A percentile compares a stretch with the other conserved stretches of the same genome.
Conservation (phyloP, 495 filamentous ascomycete species). For the Penicillium alfredii region DNA sequence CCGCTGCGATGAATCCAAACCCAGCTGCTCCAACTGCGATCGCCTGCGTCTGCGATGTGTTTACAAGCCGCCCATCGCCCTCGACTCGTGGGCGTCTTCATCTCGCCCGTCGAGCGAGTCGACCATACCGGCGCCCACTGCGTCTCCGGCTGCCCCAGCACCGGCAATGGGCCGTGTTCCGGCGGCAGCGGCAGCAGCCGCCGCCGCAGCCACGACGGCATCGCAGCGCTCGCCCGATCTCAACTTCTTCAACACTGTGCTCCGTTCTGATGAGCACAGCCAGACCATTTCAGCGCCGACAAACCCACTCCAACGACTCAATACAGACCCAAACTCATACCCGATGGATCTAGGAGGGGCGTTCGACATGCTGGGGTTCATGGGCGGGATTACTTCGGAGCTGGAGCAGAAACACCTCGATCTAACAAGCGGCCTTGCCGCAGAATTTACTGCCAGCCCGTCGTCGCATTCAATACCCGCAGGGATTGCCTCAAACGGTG, state of each 20-base stretch:
- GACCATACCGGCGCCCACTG: constrained; percentile 6
- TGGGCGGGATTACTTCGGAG: constrained; percentile 36
- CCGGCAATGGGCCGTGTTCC: constrained; percentile 8
- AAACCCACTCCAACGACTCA: constrained; percentile 7
- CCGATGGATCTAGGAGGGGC: constrained; percentile 14
- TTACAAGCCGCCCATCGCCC: constrained; percentile 24
- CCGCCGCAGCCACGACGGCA: constrained; percentile 1
- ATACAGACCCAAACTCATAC: constrained; percentile 12
- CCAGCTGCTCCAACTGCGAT: constrained; percentile 35
- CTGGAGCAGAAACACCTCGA: constrained; percentile 37
- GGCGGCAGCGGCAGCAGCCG: constrained; percentile 9
- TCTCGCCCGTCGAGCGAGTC: constrained; percentile 7
- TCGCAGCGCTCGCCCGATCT: constrained; percentile 18
- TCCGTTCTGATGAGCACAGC: constrained; percentile 24
- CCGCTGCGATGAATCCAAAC: constrained; percentile 39
- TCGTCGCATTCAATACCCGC: constrained; percentile 11
- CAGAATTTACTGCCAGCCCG: constrained; percentile 9
- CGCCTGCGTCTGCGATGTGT: constrained; percentile 32
- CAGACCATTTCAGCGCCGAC: constrained; percentile 12
- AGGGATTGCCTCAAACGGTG: background rate
- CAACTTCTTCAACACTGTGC: constrained; percentile 33
- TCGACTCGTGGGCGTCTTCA: constrained; percentile 7
- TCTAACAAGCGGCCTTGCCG: constrained; percentile 24
- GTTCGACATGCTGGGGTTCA: constrained; percentile 39
- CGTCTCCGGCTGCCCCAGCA: constrained; percentile 9